Base-by-base conservation (phyloP, 1,139 yeast genomes). In the Magnusiomyces ingens region DNA sequence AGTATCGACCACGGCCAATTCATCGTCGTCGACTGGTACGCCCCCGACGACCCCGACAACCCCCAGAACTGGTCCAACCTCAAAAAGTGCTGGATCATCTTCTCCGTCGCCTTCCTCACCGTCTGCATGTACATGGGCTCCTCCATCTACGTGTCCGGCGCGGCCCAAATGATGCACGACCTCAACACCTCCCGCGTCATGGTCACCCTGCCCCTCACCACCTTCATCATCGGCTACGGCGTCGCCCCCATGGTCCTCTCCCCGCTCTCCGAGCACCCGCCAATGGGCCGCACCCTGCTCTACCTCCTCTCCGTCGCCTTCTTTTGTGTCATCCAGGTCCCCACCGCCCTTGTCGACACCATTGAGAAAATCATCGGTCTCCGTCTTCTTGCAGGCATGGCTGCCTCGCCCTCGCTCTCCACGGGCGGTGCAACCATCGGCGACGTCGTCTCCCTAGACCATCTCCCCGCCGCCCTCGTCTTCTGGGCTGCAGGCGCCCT, bases 371-470 rank as follows among this genome's bases (percentile, higher is more conserved):
- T 72, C 26, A 71, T 87, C 49, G 84, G 88, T 1, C 71, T 87
- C 51, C 75, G 97, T 60, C 85, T 89, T 66, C 79, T 90, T 61
- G 78, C 89, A 40, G 97, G 97, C 2, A 74, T 85, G 35, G 75
- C 86, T 55, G 87, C 94, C 0, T 81, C 93, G 3, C 96, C 96
- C 3, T 89, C 95, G 0, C 75, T 90, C 65, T 83, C 95, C 3
- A 81, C 88, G 60, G 96, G 93, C 12, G 94, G 91, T 55, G 97
- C 96, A 55, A 81, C 95, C 2, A 78, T 89, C 57, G 77, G 85
- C 56, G 97, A 90, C 68, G 57, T 68, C 29, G 35, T 57, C 40
- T 64, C 61, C 1, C 53, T 52, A n/a, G 49, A 58, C 8, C 56
- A 58, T 2, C 40, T 63, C 35, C 54, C 57, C 38, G 57, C 82